A percentile compares a stretch with the other conserved stretches of the same genome.
Conservation (phyloP, 495 filamentous ascomycete species). For the Penicillium steckii region DNA sequence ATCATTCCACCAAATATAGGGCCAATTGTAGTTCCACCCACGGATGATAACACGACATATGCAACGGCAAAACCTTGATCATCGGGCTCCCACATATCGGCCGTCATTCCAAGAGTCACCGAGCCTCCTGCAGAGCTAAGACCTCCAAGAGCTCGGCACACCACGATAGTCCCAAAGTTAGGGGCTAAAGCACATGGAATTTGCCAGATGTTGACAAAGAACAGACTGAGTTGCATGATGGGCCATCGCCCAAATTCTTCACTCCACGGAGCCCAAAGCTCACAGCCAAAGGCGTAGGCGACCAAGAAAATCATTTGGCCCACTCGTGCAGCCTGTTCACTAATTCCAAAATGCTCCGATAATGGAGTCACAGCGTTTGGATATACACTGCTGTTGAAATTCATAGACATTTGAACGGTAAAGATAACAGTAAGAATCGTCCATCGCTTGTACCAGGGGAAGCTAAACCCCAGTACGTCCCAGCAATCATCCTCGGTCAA, state of each 20-base stretch:
- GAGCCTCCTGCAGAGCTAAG: conserved; percentile 74
- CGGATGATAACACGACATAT: conserved; percentile 72
- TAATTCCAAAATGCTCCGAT: conserved; percentile 56
- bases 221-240: conserved; percentile 65
- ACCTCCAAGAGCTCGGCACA: conserved; percentile 65
- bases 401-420: conserved; percentile 77
- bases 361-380: conserved; percentile 63
- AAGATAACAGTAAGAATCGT: conserved; percentile 71
- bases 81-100: conserved; percentile 74
- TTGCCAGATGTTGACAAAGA: conserved; percentile 74
- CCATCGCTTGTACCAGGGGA: conserved; percentile 70
- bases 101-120: conserved; percentile 80
- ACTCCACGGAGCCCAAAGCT: conserved; percentile 80
- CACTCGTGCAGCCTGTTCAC: conserved; percentile 59
- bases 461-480: conserved; percentile 65
- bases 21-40: conserved; percentile 74
- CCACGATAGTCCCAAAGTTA: conserved; percentile 66
- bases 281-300: conserved; percentile 75
- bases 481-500: conserved; percentile 61
- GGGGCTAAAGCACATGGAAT: conserved; percentile 69
- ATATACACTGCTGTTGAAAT: conserved; percentile 78
- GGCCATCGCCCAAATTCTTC: conserved; percentile 76
- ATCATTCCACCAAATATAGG: conserved; percentile 80
- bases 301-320: conserved; percentile 73
- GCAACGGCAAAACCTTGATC: conserved; percentile 65